phyloP scores from a whole-genome alignment of 73 alveolate genomes.

The Tetrahymena malaccensis region DNA sequence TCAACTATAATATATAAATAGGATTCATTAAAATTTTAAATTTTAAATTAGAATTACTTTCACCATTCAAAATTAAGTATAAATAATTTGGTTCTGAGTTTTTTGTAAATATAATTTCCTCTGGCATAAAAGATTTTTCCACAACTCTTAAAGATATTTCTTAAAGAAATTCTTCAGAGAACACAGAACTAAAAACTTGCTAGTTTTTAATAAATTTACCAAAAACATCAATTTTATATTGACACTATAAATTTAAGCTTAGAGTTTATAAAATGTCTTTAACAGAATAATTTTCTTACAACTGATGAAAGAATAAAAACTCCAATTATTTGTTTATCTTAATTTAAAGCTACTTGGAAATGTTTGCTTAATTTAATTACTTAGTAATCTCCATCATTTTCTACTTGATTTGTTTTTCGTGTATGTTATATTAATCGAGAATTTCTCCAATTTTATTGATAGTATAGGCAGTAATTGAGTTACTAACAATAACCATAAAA shows the following conservation, averaged over 20 bases:
- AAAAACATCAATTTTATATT: constrained; percentile 31
- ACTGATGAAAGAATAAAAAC: neutral
- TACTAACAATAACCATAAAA: constrained; percentile 15
- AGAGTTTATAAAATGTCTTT: constrained; percentile 19
- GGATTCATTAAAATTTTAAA: too few relatives aligned
- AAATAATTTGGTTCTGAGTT: neutral
- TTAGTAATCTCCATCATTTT: constrained; percentile 20
- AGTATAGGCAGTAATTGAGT: constrained; percentile 20
- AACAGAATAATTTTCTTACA: neutral
- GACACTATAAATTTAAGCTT: constrained; percentile 1
- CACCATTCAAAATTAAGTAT: constrained; percentile 33
- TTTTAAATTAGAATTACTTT: neutral
- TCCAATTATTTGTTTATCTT: constrained; percentile 33
- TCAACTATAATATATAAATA: neutral
- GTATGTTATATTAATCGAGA: constrained; percentile 7
- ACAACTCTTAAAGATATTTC: constrained; percentile 7
- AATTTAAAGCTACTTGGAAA: constrained; percentile 16
- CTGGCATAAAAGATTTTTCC: constrained; percentile 35
- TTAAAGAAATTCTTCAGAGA: constrained; percentile 8
- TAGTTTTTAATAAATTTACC: neutral
- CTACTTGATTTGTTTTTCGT: neutral
- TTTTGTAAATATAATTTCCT: constrained; percentile 13
- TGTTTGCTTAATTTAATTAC: neutral
- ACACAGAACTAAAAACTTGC: neutral
- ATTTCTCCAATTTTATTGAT: constrained; percentile 22